Conservation (phyloP, 108 stramenopile species). For the Pseudonitzschia delicatissima region DNA sequence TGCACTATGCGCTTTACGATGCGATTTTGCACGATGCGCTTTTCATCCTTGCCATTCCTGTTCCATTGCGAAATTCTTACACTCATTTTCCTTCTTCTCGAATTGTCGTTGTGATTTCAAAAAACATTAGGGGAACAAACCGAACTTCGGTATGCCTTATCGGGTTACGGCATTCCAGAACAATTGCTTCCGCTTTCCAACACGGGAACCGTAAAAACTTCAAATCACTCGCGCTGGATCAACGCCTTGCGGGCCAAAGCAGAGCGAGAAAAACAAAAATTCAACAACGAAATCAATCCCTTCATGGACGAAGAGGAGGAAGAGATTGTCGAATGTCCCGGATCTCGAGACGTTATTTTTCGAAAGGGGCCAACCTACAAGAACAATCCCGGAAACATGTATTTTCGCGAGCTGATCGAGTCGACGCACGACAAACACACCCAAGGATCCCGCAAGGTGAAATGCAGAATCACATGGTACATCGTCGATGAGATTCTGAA, state of each 20-base stretch:
- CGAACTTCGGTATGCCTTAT: conserved; percentile 9
- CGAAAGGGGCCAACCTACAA: background rate
- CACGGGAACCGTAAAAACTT: conserved; percentile 16
- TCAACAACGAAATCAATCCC: background rate
- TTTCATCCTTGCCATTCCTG: background rate
- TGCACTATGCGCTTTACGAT: background rate
- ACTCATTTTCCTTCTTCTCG: background rate
- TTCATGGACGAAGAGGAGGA: background rate
- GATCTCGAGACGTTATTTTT: background rate
- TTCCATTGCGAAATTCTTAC: background rate
- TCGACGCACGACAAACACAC: background rate
- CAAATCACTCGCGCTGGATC: conserved; percentile 20
- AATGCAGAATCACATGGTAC: background rate
- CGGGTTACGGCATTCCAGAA: conserved; percentile 16
- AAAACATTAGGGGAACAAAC: background rate
- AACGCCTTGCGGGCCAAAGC: background rate
- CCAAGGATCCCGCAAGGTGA: background rate
- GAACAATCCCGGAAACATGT: conserved; percentile 1
- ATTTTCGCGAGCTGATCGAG: background rate
- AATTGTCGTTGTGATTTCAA: background rate
- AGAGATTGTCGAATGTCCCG: background rate
- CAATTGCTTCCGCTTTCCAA: conserved; percentile 7
- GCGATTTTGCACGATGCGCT: background rate
- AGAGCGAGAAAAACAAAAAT: background rate
- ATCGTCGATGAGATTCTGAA: background rate